Conservation (phyloP, 306 rosid genomes). For the Echinosophora koreensis region DNA sequence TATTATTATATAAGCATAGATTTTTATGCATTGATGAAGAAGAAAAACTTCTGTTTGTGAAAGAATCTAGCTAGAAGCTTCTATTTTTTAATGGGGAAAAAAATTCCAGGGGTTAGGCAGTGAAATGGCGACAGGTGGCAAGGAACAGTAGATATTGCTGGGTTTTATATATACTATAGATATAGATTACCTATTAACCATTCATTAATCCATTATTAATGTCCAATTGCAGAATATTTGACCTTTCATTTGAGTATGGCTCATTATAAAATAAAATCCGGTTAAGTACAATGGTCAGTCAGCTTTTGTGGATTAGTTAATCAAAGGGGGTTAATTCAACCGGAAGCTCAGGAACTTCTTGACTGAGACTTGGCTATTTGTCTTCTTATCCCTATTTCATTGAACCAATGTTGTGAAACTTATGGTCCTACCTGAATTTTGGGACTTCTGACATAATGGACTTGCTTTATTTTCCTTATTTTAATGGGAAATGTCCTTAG, state of each 20-base stretch:
- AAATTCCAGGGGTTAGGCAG: too few relatives aligned
- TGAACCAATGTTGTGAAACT: slow-evolving; percentile 37
- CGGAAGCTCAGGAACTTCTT: neutral
- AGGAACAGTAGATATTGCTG: too few relatives aligned
- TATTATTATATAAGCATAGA: too few relatives aligned
- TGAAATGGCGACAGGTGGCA: too few relatives aligned
- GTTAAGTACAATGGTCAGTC: neutral
- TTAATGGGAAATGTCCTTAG: neutral
- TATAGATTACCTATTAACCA: too few relatives aligned
- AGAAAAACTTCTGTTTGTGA: too few relatives aligned
- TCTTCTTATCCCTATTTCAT: slow-evolving; percentile 18
- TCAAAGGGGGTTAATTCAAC: neutral
- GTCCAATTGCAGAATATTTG: neutral
- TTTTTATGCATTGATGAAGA: too few relatives aligned
- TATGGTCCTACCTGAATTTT: slow-evolving; percentile 10
- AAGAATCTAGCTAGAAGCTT: too few relatives aligned
- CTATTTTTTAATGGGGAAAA: too few relatives aligned
- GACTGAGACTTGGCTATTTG: slow-evolving; percentile 25
- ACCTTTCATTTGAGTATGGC: neutral
- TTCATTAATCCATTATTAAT: neutral
- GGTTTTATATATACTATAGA: too few relatives aligned
- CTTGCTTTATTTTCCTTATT: neutral
- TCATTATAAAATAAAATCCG: neutral
- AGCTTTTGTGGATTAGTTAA: neutral
- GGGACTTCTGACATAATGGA: neutral